Base-by-base conservation (phyloP, 1,284 basidiomycete genomes). In the Tilletia indica region DNA sequence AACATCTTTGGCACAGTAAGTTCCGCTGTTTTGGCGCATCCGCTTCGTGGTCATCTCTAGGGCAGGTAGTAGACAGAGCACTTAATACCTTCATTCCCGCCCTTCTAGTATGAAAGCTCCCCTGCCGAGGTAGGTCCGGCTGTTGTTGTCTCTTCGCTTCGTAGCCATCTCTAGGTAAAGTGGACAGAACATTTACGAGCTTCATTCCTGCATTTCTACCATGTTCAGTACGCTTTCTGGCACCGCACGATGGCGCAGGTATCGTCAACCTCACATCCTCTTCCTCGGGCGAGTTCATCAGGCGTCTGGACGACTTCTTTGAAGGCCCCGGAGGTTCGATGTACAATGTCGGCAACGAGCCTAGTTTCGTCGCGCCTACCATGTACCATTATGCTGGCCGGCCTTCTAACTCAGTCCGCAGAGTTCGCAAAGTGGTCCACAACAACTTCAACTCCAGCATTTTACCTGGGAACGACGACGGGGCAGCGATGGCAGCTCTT, bases 401-500 rank as follows among this genome's bases (percentile, higher is more conserved):
- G 69, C 75, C 73, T 61, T 71, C 69, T 61, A 70, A 69, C 66
- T 79, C 75, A 66, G 69, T 76, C 12, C 64, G 69, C 47, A 21
- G 76, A 19, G 74, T 80, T 16, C 42, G 80, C 11, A 66, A 77
- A 36, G 73, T 77, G 21, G 79, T 81, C n/a, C 38, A 64, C 49
- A 68, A 58, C 9, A 76, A 80, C 75, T 81, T 81, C 58, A 76
- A 76, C 67, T 73, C 78, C 3, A 63, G 68, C 68, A 75, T 75
- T 1, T 58, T 80, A 5, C 80, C 80, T 4, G 80, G 88, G 14
- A 89, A 89, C 76, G 88, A 89, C 73, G 88, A 89, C 76, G 83
- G 75, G 84, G 90, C 89, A 63, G 90, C 90, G 0, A 91, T 91
- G 90, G 90, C 87, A 2, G 89, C 89, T 75, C 90, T 89, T 73